Base-by-base conservation (phyloP, 2,329 filamentous ascomycete species). In the Sporothrix sp. region DNA sequence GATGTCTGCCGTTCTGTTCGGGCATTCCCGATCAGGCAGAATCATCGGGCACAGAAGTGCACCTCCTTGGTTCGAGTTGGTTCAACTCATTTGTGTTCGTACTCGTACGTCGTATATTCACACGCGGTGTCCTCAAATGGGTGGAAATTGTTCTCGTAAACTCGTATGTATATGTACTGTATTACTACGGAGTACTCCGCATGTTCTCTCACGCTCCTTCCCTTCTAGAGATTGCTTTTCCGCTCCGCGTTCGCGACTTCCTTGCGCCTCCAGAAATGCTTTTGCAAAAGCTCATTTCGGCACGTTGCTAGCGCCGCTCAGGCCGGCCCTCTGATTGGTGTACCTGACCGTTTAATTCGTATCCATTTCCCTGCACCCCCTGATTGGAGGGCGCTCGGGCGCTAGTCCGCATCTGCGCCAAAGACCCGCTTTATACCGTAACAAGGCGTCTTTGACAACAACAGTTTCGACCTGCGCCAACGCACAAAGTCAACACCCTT, bases 271-370 rank as follows among this genome's bases (percentile, higher is more conserved):
- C n/a, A 18, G 27, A 32, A 30, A 21, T 37, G 40, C 33, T 38
- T 37, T 18, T 25, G 40, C 21, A 21, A 45, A 48, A 53, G 42
- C 52, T 56, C 54, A 56, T 56, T 50, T 56, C 54, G 52, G 50
- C 30, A 25, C 16, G 44, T 33, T 9, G n/a, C 32, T 43, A 51
- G 33, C 21, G 28, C 37, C 35, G 39, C 9, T 43, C 20, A 3
- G 7, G 7, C 13, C 16, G 10, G 30, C 20, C 20, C 32, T 30
- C 27, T 51, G 33, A 54, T 54, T 54, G 53, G 53, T 51, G 53
- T 54, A 36, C 53, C 53, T 54, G 53, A 39, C 30, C 32, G 40
- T 7, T 18, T 18, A 35, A 51, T 40, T 40, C 42, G 27, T 18
- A 35, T 7, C 27, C 35, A 28, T 18, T 8, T 20, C 28, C 4